Conservation (phyloP, 768 basidiomycete genomes). For the Imleria badia region DNA sequence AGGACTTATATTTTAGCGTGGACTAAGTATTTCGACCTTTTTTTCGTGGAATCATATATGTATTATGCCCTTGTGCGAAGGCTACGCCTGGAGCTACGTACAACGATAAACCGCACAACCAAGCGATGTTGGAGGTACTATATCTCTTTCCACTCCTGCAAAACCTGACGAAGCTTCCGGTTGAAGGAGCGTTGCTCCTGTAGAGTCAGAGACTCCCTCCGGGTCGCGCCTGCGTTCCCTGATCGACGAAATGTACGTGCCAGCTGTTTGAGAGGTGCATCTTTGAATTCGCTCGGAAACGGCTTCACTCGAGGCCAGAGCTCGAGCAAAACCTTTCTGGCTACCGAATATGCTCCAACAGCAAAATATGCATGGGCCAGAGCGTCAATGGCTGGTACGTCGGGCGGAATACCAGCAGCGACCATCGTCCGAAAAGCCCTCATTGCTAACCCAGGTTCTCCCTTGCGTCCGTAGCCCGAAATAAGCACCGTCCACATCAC, state of each 20-base stretch:
- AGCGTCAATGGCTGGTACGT: slow-evolving; percentile 70
- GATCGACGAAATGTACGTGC: slow-evolving; percentile 43
- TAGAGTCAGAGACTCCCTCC: slow-evolving; percentile 28
- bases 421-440: slow-evolving; percentile 64
- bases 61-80: slow-evolving; percentile 1
- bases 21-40: neutral
- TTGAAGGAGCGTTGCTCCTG: slow-evolving; percentile 38
- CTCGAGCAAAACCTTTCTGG: slow-evolving; percentile 52
- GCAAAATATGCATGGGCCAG: slow-evolving; percentile 66
- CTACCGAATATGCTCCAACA: slow-evolving; percentile 49
- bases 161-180: slow-evolving; percentile 34
- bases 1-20: slow-evolving; percentile 2
- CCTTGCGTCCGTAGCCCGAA: slow-evolving; percentile 62
- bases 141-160: slow-evolving; percentile 25
- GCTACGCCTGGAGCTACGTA: neutral
- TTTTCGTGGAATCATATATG: neutral
- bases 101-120: neutral
- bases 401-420: slow-evolving; percentile 58
- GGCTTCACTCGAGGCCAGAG: slow-evolving; percentile 67
- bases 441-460: slow-evolving; percentile 52
- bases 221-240: slow-evolving; percentile 10
- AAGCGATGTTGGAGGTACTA: slow-evolving; percentile 2
- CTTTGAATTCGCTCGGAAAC: slow-evolving; percentile 51
- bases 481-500: slow-evolving; percentile 80
- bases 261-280: slow-evolving; percentile 47